Evolutionary conservation across 176 grass and related monocot species (phyloP), one percentile per base, ranked within the genome.

Genomic region (Tillandsia leiboldiana): DNA sequence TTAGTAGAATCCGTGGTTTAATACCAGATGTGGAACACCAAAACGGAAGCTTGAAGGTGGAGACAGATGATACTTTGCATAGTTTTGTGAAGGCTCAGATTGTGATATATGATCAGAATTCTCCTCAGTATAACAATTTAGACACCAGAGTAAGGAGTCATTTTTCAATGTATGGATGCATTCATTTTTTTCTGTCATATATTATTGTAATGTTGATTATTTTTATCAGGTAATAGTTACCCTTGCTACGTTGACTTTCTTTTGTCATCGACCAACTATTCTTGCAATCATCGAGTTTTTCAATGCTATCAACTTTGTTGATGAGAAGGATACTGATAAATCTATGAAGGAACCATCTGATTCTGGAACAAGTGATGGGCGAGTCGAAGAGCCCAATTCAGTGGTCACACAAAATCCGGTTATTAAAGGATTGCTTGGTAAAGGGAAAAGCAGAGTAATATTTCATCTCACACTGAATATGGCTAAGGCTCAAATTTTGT

Each of bases 71-170:
- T 81, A 84, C 73, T 71, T 92, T 84, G 15, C 64, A 75, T 73
- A 92, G 92, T 88, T 96, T 96, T 84, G 81, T 96, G 67, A 96
- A 96, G 87, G 88, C 88, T 66, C 93, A 96, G 79, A 82, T 96
- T 48, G 79, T 89, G 26, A 84, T 96, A 79, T 96, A 89, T 76
- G 89, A 96, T 78, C 83, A 83, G 79, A 83, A 83, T 67, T 92
- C 93, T 80, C 74, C 86, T 50, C 84, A 87, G 42, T 96, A 96
- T 74, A 92, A 84, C 56, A 87, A 83, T 70, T 78, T 96, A 73
- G 93, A 96, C 62, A 96, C 88, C 50, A 90, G 81, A 84, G 93
- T 96, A 84, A 85, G 78, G 81, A 78, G 77, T 75, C 67, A 15
- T 51, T 66, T 42, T 29, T 52, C 29, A 48, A 59, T 53, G 14